Conservation (phyloP, 1,284 basidiomycete genomes). For the Sanghuangporus sanghuang region DNA sequence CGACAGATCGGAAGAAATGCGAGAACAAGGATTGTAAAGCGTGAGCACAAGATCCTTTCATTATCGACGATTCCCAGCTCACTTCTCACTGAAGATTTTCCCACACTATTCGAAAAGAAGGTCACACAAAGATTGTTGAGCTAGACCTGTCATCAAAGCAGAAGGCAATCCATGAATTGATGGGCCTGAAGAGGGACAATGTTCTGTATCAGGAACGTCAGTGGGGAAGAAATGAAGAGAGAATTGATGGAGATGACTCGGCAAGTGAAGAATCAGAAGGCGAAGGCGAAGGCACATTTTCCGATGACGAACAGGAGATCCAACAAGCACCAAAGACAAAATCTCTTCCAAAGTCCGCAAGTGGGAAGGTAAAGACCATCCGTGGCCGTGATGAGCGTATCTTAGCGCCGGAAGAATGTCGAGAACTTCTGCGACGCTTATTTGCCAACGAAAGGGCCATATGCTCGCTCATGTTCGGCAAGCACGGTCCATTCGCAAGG, state of each 20-base stretch:
- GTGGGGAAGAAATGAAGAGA: slow-evolving; percentile 25
- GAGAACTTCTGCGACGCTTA: slow-evolving; percentile 86
- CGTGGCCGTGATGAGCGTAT: slow-evolving; percentile 86
- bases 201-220: slow-evolving; percentile 52
- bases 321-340: slow-evolving; percentile 30
- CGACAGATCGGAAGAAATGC: slow-evolving; percentile 68
- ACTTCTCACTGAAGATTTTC: slow-evolving; percentile 48
- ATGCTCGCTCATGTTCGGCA: slow-evolving; percentile 86
- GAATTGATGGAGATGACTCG: slow-evolving; percentile 42
- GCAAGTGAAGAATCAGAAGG: slow-evolving; percentile 29
- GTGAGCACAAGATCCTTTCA: slow-evolving; percentile 44
- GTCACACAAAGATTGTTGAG: slow-evolving; percentile 92
- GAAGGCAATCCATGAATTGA: slow-evolving; percentile 56
- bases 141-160: slow-evolving; percentile 83
- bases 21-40: slow-evolving; percentile 72
- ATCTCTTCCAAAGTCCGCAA: slow-evolving; percentile 60
- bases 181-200: slow-evolving; percentile 61
- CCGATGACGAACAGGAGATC: slow-evolving; percentile 43
- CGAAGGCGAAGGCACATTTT: slow-evolving; percentile 39
- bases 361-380: slow-evolving; percentile 69
- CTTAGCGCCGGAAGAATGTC: slow-evolving; percentile 87
- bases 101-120: slow-evolving; percentile 92
- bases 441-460: slow-evolving; percentile 83
- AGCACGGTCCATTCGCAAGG: slow-evolving; percentile 81
- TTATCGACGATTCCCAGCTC: slow-evolving; percentile 6